A percentile compares a stretch with the other conserved stretches of the same genome.
Conservation (phyloP, 768 basidiomycete species). For the Suillus paluster region DNA sequence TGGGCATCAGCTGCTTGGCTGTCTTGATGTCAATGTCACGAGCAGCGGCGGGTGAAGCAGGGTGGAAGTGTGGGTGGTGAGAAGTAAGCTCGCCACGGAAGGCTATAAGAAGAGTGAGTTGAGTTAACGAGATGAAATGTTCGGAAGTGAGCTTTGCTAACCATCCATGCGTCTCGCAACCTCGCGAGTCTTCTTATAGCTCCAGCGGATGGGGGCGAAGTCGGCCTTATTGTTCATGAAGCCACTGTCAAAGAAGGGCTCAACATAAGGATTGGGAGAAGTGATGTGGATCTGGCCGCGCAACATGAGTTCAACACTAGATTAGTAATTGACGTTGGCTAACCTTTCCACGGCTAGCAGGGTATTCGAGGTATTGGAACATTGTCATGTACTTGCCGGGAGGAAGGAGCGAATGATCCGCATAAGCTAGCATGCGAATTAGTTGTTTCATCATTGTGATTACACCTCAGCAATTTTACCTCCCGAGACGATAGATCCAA, state of each 20-base stretch:
- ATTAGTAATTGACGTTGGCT: neutral
- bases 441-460: neutral
- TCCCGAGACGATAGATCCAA: slow-evolving; percentile 69
- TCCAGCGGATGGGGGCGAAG: slow-evolving; percentile 77
- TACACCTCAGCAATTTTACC: slow-evolving; percentile 33
- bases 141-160: slow-evolving; percentile 25
- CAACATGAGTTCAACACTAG: neutral
- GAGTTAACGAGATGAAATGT: slow-evolving; percentile 2
- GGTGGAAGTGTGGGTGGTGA: slow-evolving; percentile 78
- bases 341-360: slow-evolving; percentile 72
- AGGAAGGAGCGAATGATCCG: slow-evolving; percentile 70
- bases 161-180: slow-evolving; percentile 74
- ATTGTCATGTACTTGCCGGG: slow-evolving; percentile 75
- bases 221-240: slow-evolving; percentile 83
- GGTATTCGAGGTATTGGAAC: slow-evolving; percentile 81
- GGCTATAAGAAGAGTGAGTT: slow-evolving; percentile 38
- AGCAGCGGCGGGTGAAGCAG: slow-evolving; percentile 61
- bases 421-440: slow-evolving; percentile 50
- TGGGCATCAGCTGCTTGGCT: slow-evolving; percentile 62
- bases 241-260: slow-evolving; percentile 71
- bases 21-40: slow-evolving; percentile 71
- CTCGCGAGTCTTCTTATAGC: slow-evolving; percentile 78
- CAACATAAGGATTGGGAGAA: slow-evolving; percentile 62
- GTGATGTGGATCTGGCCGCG: slow-evolving; percentile 59
- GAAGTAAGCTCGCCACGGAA: slow-evolving; percentile 75